These are phyloP conservation scores for Spizellomyces punctatus DNA, from an alignment of 192 early-diverging fungal genomes.

Conservation along the genomic window DNA sequence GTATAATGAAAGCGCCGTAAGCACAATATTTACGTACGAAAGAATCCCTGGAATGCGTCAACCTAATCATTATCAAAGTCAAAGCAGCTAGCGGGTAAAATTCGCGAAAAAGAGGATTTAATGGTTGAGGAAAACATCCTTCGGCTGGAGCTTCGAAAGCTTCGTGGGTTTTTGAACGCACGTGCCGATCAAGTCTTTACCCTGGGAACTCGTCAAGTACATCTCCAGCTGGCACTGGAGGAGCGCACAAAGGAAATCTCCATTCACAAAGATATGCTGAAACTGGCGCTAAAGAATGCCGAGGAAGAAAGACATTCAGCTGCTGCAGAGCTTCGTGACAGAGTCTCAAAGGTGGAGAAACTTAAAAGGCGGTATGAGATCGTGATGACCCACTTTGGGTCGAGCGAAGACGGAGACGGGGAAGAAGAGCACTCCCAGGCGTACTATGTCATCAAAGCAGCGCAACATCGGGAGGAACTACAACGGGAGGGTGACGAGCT, in stretches of 20 bases:
- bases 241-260: constrained; percentile 61
- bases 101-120: constrained; percentile 60
- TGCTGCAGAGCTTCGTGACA: constrained; percentile 57
- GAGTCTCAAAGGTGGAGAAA: constrained; percentile 60
- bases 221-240: constrained; percentile 58
- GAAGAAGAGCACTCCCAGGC: constrained; percentile 63
- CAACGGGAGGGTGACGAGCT: constrained; percentile 64
- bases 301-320: constrained; percentile 62
- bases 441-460: constrained; percentile 63
- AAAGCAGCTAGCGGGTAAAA: constrained; percentile 51
- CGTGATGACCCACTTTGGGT: constrained; percentile 60
- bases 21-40: constrained; percentile 2
- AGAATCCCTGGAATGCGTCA: not conserved
- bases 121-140: constrained; percentile 67
- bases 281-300: constrained; percentile 52
- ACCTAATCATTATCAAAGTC: constrained; percentile 25
- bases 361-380: constrained; percentile 63
- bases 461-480: constrained; percentile 60
- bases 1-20: constrained; percentile 60
- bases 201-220: constrained; percentile 55
- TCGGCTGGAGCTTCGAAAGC: constrained; percentile 57
- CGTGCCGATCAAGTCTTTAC: constrained; percentile 57
- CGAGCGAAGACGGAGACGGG: constrained; percentile 15
- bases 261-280: constrained; percentile 63
- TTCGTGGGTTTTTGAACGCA: constrained; percentile 54